phyloP scores from a whole-genome alignment of 2,329 filamentous ascomycete species.

The Pseudopithomyces chartarum region DNA sequence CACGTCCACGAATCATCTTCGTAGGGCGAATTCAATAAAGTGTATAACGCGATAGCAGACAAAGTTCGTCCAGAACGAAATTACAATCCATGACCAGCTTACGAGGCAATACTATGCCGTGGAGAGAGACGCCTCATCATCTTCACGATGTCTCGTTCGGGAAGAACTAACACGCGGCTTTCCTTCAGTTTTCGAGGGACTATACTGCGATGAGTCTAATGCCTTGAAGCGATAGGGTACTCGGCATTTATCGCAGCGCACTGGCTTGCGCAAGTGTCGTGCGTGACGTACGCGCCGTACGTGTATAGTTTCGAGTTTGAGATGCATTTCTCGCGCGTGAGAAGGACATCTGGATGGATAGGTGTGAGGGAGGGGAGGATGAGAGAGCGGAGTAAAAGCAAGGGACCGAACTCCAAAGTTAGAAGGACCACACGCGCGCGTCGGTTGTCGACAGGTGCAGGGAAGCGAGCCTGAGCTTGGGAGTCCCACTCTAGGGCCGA shows the following conservation, averaged over 20 bases:
- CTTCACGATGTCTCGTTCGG: conserved; percentile 17
- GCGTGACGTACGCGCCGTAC: neutral
- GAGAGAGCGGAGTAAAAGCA: neutral
- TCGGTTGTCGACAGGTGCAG: too few species aligned
- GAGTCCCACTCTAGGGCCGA: neutral
- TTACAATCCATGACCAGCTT: neutral
- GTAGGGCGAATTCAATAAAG: neutral
- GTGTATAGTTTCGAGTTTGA: neutral
- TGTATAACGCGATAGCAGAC: neutral
- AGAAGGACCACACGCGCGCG: neutral
- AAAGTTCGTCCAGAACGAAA: neutral
- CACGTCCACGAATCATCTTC: neutral
- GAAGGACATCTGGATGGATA: too few species aligned
- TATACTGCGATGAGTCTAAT: neutral
- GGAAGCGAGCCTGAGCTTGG: neutral
- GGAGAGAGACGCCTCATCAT: neutral
- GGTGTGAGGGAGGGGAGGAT: neutral
- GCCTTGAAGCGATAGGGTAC: neutral
- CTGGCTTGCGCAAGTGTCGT: neutral
- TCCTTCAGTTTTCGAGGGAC: neutral
- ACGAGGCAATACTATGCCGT: neutral
- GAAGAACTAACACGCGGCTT: conserved; percentile 12
- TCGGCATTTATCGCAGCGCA: neutral
- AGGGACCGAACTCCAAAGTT: neutral
- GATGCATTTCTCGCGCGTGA: neutral